Percentiles rank a stretch among this genome's conserved stretches.
Conservation (phyloP, 345 rosid species). For the Camelina laxa region DNA sequence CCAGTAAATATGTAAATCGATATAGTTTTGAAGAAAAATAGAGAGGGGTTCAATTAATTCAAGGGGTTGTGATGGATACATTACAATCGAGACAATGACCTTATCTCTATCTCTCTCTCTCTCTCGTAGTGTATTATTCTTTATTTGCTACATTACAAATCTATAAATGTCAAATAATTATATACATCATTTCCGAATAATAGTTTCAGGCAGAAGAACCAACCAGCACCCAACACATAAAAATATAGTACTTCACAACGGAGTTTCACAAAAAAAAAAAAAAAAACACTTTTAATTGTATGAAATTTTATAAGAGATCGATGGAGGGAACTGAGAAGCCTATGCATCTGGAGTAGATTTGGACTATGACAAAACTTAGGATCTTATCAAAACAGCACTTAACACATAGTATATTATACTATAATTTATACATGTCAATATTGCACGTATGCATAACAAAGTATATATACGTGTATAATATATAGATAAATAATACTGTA, state of each 20-base stretch:
- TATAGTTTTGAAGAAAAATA: neutral
- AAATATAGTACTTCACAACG: neutral
- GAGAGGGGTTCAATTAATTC: conserved; percentile 22
- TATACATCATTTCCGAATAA: conserved; percentile 31
- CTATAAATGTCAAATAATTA: conserved; percentile 26
- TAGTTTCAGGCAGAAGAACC: conserved; percentile 17
- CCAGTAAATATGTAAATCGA: neutral
- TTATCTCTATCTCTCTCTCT: conserved; percentile 18
- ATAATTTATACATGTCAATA: neutral
- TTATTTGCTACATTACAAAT: conserved; percentile 39
- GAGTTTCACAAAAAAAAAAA: neutral
- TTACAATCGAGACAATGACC: conserved; percentile 39
- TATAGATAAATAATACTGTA: neutral
- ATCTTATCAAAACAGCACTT: conserved; percentile 15
- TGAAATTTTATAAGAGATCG: neutral
- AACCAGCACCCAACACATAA: conserved; percentile 1
- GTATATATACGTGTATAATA: neutral
- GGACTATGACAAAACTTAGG: conserved; percentile 15
- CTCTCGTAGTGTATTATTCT: conserved; percentile 23
- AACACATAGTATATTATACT: no score
- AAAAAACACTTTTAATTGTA: neutral
- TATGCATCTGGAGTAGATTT: conserved; percentile 18
- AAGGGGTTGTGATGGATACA: conserved; percentile 33
- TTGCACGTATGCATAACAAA: neutral
- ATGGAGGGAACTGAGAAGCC: conserved; percentile 1